Evolutionary conservation across 2,329 filamentous ascomycete species (phyloP).

Genomic region (Periglandula ipomoeae): DNA sequence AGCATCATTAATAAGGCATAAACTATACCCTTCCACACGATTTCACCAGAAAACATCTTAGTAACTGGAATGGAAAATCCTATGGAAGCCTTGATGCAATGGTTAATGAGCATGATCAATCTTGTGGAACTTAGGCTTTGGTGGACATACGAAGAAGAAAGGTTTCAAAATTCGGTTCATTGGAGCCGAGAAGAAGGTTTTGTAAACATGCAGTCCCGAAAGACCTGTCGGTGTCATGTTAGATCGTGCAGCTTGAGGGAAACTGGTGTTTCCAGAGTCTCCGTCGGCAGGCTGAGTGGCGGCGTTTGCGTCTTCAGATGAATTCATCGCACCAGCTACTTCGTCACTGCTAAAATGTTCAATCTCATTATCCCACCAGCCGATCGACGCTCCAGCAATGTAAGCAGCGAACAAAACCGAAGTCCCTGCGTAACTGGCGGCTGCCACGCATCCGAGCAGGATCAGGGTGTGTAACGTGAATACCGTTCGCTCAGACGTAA

Average conservation of each 20-base stretch:
- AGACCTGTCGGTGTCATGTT: background rate
- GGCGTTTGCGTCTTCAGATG: background rate
- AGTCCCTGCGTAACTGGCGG: constrained; percentile 49
- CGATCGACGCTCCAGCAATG: constrained; percentile 47
- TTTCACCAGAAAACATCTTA: constrained; percentile 51
- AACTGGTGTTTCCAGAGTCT: background rate
- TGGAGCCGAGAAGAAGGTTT: constrained; percentile 28
- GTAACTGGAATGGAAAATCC: constrained; percentile 72
- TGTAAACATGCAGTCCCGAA: constrained; percentile 21
- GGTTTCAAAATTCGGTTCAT: constrained; percentile 51
- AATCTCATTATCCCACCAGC: constrained; percentile 46
- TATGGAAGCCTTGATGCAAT: constrained; percentile 34
- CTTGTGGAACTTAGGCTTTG: background rate
- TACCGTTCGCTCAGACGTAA: constrained; percentile 23
- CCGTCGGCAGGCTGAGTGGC: background rate
- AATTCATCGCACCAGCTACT: background rate
- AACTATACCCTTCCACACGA: constrained; percentile 65
- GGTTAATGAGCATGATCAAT: background rate
- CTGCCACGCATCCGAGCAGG: constrained; percentile 39
- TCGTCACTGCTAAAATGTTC: constrained; percentile 11
- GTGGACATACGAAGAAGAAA: constrained; percentile 54
- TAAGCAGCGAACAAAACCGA: constrained; percentile 56
- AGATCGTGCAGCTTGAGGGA: background rate
- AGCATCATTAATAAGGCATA: constrained; percentile 64
- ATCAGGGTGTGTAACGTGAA: constrained; percentile 39